Evolutionary conservation across 2,329 filamentous ascomycete species (phyloP), one percentile per base, ranked within the genome.

Genomic region (Penicillium brevicompactum): DNA sequence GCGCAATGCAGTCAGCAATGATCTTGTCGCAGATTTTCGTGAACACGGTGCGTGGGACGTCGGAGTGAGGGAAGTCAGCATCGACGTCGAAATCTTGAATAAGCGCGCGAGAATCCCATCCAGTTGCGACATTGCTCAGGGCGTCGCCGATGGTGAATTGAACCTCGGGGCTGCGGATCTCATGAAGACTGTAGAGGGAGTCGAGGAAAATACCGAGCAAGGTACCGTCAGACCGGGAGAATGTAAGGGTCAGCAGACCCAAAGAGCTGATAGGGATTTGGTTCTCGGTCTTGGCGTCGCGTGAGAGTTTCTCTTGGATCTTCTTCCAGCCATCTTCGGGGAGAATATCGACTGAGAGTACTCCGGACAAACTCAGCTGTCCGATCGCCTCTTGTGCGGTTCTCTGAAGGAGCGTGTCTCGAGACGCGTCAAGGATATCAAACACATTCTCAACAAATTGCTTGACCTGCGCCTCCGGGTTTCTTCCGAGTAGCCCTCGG

Each of bases 71-170:
- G 57, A 75, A 71, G 9, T 72, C 69, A 5, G 80, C 78, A 59
- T 92, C 85, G 1, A 97, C 85, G 62, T 97, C 91, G 46, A 93
- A 78, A 44, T 86, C 85, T 1, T 92, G 82, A 53, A 87, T 84
- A 14, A 97, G 80, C 21, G 88, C 87, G 58, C 89, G 87, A 0
- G 93, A 95, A 32, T 89, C 83, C 92, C 93, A 97, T 38, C 92
- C 87, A 37, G 83, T 85, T 37, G 90, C 83, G 6, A 89, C 84
- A 45, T 89, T 89, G 45, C 89, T 88, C 50, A 97, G 82, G 11
- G 94, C 91, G 70, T 96, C 92, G 13, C 94, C 94, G 27, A 96
- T 86, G 0, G 91, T 85, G 69, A 99, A 97, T 59, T 97, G 93
- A 1, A 92, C 83, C 70, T 97, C 93, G 0, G 90, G 85, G 63